Percentiles rank a stretch among this genome's conserved stretches.
phyloP scores from a whole-genome alignment of 352 stramenopile species.

The Phytophthora uliginosa region DNA sequence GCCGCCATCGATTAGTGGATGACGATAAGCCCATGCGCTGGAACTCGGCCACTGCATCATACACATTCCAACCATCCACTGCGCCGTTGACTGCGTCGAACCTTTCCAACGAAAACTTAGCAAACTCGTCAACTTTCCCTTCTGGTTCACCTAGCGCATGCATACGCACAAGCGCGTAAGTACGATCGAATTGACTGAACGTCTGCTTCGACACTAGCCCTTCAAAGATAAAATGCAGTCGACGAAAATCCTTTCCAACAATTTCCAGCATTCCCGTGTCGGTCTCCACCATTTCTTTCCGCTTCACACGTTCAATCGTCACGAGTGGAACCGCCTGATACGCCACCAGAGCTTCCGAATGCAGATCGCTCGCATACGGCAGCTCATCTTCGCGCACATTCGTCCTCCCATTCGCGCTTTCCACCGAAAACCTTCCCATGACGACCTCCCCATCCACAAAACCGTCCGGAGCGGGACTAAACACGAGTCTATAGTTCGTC shows the following conservation, averaged over 20 bases:
- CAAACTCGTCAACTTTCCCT: conserved; percentile 67
- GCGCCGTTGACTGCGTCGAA: conserved; percentile 50
- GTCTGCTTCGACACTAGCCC: conserved; percentile 83
- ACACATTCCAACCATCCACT: conserved; percentile 74
- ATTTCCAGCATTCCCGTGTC: conserved; percentile 80
- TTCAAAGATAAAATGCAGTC: conserved; percentile 80
- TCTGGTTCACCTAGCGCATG: conserved; percentile 67
- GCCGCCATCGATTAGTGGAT: conserved; percentile 67
- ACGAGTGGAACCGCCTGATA: conserved; percentile 82
- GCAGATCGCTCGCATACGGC: conserved; percentile 54
- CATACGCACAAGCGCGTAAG: conserved; percentile 67
- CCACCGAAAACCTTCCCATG: conserved; percentile 21
- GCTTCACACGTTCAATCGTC: conserved; percentile 79
- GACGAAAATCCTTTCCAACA: conserved; percentile 86
- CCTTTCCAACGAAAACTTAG: conserved; percentile 64
- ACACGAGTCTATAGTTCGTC: conserved; percentile 87
- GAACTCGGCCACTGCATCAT: conserved; percentile 78
- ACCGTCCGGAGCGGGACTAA: conserved; percentile 53
- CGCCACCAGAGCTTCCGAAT: conserved; percentile 46
- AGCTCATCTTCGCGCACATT: conserved; percentile 55
- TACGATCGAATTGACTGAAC: conserved; percentile 82
- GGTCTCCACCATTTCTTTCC: conserved; percentile 80
- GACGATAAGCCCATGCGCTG: conserved; percentile 69
- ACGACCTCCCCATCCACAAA: conserved; percentile 18
- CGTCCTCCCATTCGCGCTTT: conserved; percentile 35